phyloP scores from a whole-genome alignment of 352 stramenopile genomes.

The Phytophthora melonis region DNA sequence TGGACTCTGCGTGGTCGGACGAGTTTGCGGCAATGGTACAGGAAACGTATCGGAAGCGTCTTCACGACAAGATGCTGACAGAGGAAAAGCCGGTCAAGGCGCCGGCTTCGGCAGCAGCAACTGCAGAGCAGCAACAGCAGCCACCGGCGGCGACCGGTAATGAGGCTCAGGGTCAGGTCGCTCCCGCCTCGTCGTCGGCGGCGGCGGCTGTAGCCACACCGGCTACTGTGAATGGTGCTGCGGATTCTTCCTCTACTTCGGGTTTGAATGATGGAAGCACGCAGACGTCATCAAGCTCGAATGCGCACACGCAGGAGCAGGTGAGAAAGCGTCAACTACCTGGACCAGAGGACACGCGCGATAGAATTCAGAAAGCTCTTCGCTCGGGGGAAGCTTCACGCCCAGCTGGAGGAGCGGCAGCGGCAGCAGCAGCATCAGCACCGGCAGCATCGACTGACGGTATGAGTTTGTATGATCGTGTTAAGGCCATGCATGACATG shows the following conservation, averaged over 20 bases:
- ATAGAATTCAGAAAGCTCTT: slow-evolving; percentile 29
- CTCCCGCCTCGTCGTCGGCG: slow-evolving; percentile 5
- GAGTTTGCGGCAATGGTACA: slow-evolving; percentile 46
- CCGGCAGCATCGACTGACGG: slow-evolving; percentile 23
- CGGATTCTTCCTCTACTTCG: slow-evolving; percentile 7
- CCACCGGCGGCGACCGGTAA: slow-evolving; percentile 1
- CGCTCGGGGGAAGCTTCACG: slow-evolving; percentile 3
- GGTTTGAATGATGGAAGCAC: neutral
- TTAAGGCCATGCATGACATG: slow-evolving; percentile 57
- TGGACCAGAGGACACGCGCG: slow-evolving; percentile 16
- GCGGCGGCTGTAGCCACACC: neutral
- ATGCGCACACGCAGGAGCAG: slow-evolving; percentile 14
- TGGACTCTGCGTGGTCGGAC: slow-evolving; percentile 51
- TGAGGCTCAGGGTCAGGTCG: slow-evolving; percentile 8
- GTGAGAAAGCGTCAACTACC: slow-evolving; percentile 45
- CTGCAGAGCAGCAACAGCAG: slow-evolving; percentile 8
- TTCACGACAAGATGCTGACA: slow-evolving; percentile 37
- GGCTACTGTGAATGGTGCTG: slow-evolving; percentile 8
- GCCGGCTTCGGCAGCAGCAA: slow-evolving; percentile 16
- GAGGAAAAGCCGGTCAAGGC: slow-evolving; percentile 19
- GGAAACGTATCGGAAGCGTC: slow-evolving; percentile 37
- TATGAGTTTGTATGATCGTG: slow-evolving; percentile 56
- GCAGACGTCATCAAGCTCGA: slow-evolving; percentile 9
- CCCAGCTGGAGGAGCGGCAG: slow-evolving; percentile 4
- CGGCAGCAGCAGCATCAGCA: slow-evolving; percentile 5